Percentiles rank a stretch among this genome's conserved stretches.
phyloP scores from a whole-genome alignment of 2,329 filamentous ascomycete genomes.

The Colletotrichum musae region DNA sequence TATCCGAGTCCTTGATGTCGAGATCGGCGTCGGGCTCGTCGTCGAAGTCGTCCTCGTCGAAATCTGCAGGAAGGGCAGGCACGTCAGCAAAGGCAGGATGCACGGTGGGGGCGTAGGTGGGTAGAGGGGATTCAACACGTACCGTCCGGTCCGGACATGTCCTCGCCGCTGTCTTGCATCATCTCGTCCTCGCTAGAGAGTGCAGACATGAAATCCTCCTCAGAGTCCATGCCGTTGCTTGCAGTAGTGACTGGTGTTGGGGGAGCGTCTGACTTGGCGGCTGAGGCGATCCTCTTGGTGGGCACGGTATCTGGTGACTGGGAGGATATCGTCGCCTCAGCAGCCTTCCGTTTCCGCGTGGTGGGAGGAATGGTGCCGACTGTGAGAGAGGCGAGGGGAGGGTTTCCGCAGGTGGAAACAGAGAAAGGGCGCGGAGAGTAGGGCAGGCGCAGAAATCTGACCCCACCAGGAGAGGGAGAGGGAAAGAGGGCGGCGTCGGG shows the following conservation, averaged over 20 bases:
- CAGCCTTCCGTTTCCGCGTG: constrained; percentile 74
- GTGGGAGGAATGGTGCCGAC: constrained; percentile 71
- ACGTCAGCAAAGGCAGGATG: constrained; percentile 39
- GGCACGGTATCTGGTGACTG: constrained; percentile 57
- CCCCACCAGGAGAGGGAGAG: not conserved
- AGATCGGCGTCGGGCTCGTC: constrained; percentile 70
- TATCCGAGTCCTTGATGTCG: constrained; percentile 74
- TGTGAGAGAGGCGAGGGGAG: constrained; percentile 29
- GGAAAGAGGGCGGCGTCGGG: not conserved
- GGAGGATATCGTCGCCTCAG: constrained; percentile 73
- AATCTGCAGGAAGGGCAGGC: constrained; percentile 58
- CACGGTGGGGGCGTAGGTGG: constrained; percentile 16
- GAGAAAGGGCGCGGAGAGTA: not conserved
- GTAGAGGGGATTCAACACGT: constrained; percentile 43
- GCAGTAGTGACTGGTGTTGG: constrained; percentile 70
- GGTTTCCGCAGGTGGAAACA: constrained; percentile 36
- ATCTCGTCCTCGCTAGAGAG: constrained; percentile 84
- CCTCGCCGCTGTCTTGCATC: constrained; percentile 83
- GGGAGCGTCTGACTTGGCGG: constrained; percentile 58
- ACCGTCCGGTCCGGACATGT: constrained; percentile 69
- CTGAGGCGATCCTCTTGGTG: constrained; percentile 71
- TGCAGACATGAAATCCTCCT: constrained; percentile 92
- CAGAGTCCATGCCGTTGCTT: constrained; percentile 86
- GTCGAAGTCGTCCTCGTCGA: constrained; percentile 70
- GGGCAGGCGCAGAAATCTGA: not conserved